Conservation (phyloP, 1,284 basidiomycete genomes). For the Cutaneotrichosporon cavernicola region DNA sequence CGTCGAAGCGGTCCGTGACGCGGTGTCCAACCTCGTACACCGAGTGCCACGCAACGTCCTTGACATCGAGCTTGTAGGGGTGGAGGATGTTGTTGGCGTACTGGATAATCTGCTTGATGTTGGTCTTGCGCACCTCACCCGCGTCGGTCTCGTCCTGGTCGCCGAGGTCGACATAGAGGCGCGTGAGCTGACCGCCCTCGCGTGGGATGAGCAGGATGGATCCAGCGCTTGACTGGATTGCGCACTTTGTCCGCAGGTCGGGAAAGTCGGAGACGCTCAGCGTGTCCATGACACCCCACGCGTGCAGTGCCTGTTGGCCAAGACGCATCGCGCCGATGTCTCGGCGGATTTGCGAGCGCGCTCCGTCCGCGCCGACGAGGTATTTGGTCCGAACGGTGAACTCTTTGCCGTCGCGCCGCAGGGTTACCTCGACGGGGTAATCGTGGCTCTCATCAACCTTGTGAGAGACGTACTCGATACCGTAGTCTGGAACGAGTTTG, state of each 20-base stretch:
- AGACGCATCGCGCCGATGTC: slow-evolving; percentile 38
- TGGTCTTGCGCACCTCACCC: slow-evolving; percentile 35
- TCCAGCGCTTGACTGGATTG: slow-evolving; percentile 35
- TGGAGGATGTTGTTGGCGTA: slow-evolving; percentile 64
- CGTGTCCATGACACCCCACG: slow-evolving; percentile 46
- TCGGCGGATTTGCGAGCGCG: slow-evolving; percentile 26
- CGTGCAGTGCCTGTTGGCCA: slow-evolving; percentile 44
- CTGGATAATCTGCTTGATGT: slow-evolving; percentile 61
- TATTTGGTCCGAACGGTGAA: slow-evolving; percentile 27
- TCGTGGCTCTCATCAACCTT: slow-evolving; percentile 24
- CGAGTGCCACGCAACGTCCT: slow-evolving; percentile 41
- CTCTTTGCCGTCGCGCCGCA: slow-evolving; percentile 22
- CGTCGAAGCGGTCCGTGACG: slow-evolving; percentile 50
- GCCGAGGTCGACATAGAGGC: slow-evolving; percentile 30
- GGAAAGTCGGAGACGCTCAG: slow-evolving; percentile 25
- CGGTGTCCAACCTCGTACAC: slow-evolving; percentile 50
- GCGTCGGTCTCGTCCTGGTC: slow-evolving; percentile 17
- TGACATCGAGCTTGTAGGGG: slow-evolving; percentile 64
- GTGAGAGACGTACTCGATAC: slow-evolving; percentile 15
- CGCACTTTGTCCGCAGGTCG: slow-evolving; percentile 38
- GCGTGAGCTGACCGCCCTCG: slow-evolving; percentile 35
- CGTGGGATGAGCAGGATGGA: slow-evolving; percentile 42
- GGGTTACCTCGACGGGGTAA: slow-evolving; percentile 33
- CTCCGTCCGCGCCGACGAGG: slow-evolving; percentile 34
- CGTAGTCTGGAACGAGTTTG: slow-evolving; percentile 17